These are phyloP conservation scores for Circinella minor DNA, from an alignment of 371 early-diverging fungal species.

Conservation along the genomic window DNA sequence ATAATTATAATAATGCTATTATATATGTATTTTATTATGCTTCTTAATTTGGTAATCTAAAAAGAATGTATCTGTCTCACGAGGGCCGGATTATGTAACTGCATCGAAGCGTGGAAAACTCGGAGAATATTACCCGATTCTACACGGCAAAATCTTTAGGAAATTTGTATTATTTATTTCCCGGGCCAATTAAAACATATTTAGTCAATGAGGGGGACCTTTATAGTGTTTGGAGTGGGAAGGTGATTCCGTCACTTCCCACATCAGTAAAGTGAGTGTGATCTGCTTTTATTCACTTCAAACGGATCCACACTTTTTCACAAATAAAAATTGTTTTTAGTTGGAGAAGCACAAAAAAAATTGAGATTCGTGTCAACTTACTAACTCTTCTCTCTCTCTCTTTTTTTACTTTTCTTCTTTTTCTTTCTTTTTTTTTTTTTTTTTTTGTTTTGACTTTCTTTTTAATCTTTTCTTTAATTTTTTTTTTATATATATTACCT, in stretches of 20 bases:
- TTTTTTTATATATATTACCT: background rate
- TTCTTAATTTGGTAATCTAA: background rate
- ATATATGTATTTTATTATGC: background rate
- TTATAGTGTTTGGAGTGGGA: background rate
- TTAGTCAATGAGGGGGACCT: too few species aligned
- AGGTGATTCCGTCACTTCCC: slow-evolving; percentile 2
- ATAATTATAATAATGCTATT: background rate
- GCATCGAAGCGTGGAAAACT: background rate
- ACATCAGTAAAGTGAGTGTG: background rate
- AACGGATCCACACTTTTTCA: background rate
- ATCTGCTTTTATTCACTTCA: background rate
- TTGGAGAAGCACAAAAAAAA: background rate
- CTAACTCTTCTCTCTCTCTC: background rate
- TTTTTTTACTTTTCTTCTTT: background rate
- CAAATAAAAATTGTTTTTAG: background rate
- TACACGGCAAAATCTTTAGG: slow-evolving; percentile 1
- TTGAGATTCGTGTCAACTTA: slow-evolving; percentile 2
- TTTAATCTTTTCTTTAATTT: background rate
- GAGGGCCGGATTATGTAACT: slow-evolving; percentile 4
- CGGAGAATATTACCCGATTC: slow-evolving; percentile 1
- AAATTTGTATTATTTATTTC: background rate
- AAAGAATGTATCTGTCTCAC: background rate
- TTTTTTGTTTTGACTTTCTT: too few species aligned
- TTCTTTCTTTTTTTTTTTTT: slow-evolving; percentile 3
- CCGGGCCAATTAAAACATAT: background rate